Percentiles rank a stretch among this genome's conserved stretches.
Evolutionary conservation across 768 basidiomycete genomes (phyloP).

Genomic region (Asterophora parasitica): DNA sequence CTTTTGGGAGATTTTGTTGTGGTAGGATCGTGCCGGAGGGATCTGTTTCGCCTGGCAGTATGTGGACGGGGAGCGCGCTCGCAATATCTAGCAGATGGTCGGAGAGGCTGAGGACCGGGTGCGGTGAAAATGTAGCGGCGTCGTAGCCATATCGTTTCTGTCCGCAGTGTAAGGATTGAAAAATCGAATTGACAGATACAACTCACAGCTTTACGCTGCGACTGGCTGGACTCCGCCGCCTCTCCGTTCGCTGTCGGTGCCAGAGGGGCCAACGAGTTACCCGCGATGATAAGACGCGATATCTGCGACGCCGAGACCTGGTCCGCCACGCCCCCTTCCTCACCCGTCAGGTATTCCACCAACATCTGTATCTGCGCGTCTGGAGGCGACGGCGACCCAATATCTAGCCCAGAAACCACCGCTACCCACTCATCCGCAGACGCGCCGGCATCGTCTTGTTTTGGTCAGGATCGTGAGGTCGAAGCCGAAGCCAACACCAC

Average conservation of each 20-base stretch:
- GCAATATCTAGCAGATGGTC: conserved; percentile 71
- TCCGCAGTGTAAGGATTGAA: conserved; percentile 6
- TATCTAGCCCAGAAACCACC: conserved; percentile 77
- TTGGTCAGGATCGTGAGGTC: neutral
- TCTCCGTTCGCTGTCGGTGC: conserved; percentile 27
- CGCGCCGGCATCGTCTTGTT: neutral
- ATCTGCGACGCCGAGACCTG: conserved; percentile 64
- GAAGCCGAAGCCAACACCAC: neutral
- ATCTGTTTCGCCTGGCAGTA: conserved; percentile 85
- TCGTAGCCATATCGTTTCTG: conserved; percentile 70
- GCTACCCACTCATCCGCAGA: conserved; percentile 74
- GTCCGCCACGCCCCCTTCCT: conserved; percentile 67
- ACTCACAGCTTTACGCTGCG: conserved; percentile 53
- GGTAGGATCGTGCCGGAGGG: conserved; percentile 88
- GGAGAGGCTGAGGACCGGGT: conserved; percentile 70
- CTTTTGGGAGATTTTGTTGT: conserved; percentile 88
- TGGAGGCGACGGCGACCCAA: conserved; percentile 57
- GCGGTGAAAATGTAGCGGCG: conserved; percentile 59
- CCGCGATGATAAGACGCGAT: conserved; percentile 83
- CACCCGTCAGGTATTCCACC: conserved; percentile 85
- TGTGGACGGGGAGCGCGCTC: conserved; percentile 74
- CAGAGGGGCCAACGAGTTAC: conserved; percentile 74
- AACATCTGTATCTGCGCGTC: conserved; percentile 81
- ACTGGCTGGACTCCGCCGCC: conserved; percentile 29
- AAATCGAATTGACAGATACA: neutral